phyloP scores from a whole-genome alignment of 345 rosid genomes.

The Salix viminalis region DNA sequence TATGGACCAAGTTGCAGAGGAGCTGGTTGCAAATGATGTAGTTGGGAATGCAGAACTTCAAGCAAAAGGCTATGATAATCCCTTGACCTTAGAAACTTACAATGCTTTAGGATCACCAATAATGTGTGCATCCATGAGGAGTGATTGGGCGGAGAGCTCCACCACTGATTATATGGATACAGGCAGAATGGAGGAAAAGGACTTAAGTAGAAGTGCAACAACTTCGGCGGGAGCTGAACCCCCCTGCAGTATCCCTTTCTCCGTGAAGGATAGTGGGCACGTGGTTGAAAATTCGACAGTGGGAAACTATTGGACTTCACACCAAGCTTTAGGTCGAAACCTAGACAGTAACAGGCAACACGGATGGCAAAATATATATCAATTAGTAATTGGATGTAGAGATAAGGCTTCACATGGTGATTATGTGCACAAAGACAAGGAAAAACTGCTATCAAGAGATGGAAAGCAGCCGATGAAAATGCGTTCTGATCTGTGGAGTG shows the following conservation, averaged over 20 bases:
- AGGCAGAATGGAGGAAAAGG: constrained; percentile 7
- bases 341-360: constrained; percentile 26
- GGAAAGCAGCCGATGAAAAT: constrained; percentile 36
- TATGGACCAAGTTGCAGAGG: constrained; percentile 49
- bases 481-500: constrained; percentile 27
- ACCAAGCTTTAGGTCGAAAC: constrained; percentile 27
- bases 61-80: constrained; percentile 28
- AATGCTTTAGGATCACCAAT: constrained; percentile 31
- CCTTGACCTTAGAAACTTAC: constrained; percentile 35
- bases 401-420: constrained; percentile 29
- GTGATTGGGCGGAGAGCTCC: constrained; percentile 35
- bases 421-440: constrained; percentile 34
- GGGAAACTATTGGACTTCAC: constrained; percentile 27
- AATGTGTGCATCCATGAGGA: constrained; percentile 15
- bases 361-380: constrained; percentile 32
- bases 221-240: constrained; percentile 20
- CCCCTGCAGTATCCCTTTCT: constrained; percentile 1
- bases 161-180: constrained; percentile 19
- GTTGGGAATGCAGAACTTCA: constrained; percentile 21
- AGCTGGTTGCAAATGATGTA: constrained; percentile 31
- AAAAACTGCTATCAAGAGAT: constrained; percentile 29
- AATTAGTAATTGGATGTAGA: constrained; percentile 19
- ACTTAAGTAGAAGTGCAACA: constrained; percentile 14
- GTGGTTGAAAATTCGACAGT: constrained; percentile 42
- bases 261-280: constrained; percentile 22